Percentiles rank a stretch among this genome's conserved stretches.
phyloP scores from a whole-genome alignment of 176 grass and related monocot genomes.

The Phoenix dactylifera region DNA sequence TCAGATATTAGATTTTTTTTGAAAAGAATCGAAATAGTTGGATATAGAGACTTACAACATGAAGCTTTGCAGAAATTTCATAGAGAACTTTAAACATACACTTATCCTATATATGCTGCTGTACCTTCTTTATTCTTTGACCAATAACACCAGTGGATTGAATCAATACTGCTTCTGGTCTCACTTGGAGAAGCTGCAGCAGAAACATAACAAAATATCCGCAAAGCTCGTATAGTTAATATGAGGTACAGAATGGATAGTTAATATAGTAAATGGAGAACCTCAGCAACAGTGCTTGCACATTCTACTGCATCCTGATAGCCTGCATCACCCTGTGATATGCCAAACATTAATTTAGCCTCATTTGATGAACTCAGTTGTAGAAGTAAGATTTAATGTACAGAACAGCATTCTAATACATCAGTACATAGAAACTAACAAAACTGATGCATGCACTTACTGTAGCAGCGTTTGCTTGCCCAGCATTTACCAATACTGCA shows the following conservation, averaged over 20 bases:
- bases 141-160: conserved; percentile 97
- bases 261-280: conserved; percentile 11
- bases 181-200: conserved; percentile 63
- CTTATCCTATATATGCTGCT: not conserved
- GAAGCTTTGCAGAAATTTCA: conserved; percentile 11
- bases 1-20: not conserved
- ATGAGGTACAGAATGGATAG: not conserved
- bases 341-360: conserved; percentile 2
- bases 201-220: conserved; percentile 20
- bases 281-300: conserved; percentile 84
- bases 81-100: conserved; percentile 1
- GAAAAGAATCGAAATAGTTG: not conserved
- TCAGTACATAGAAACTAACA: not conserved
- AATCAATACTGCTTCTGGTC: conserved; percentile 56
- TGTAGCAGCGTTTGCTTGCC: conserved; percentile 97
- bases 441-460: conserved; percentile 51
- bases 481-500: conserved; percentile 88
- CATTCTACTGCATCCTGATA: conserved; percentile 90
- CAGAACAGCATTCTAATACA: too few species aligned
- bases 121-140: conserved; percentile 93
- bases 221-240: not conserved
- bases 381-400: too few species aligned
- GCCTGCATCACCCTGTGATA: conserved; percentile 64
- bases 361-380: too few species aligned
- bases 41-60: not conserved